These are phyloP conservation scores for Chalciporus pseudorubinellus DNA, from an alignment of 768 basidiomycete species.

Conservation along the genomic window DNA sequence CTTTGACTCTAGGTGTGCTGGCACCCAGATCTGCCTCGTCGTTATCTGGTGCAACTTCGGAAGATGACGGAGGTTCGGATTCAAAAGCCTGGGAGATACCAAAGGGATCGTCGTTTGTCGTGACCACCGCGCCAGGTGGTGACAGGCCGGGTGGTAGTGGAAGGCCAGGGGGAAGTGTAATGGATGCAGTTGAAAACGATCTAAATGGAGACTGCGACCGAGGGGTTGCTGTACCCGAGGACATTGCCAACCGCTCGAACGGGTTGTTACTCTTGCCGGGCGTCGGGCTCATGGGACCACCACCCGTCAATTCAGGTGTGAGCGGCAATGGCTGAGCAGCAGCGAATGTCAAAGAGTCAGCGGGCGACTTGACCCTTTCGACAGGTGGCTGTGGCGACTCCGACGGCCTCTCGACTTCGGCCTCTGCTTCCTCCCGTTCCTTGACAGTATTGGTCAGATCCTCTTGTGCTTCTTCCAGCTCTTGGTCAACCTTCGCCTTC, in stretches of 20 bases:
- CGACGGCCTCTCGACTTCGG: conserved; percentile 39
- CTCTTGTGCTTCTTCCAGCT: conserved; percentile 61
- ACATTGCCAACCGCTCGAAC: conserved; percentile 69
- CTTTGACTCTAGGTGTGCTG: conserved; percentile 24
- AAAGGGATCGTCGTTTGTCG: conserved; percentile 48
- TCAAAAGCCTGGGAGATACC: conserved; percentile 40
- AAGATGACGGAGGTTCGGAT: conserved; percentile 3
- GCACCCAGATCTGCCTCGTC: conserved; percentile 19
- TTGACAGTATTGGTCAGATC: conserved; percentile 51
- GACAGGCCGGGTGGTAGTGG: conserved; percentile 11
- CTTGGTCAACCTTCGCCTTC: conserved; percentile 64
- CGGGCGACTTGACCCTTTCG: conserved; percentile 40
- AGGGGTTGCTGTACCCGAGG: conserved; percentile 37
- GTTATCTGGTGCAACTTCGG: conserved; percentile 21
- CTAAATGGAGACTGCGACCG: conserved; percentile 63
- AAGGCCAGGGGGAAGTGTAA: conserved; percentile 36
- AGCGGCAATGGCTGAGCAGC: conserved; percentile 70
- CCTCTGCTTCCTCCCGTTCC: conserved; percentile 58
- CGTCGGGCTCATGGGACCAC: conserved; percentile 40
- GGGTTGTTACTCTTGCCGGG: conserved; percentile 83
- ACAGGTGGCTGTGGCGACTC: conserved; percentile 4
- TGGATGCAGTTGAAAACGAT: conserved; percentile 42
- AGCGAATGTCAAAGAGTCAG: conserved; percentile 54
- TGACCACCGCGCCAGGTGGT: conserved; percentile 3
- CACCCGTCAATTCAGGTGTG: conserved; percentile 59